Conservation (phyloP, 2,329 filamentous ascomycete genomes). For the Teratosphaeria viscida region DNA sequence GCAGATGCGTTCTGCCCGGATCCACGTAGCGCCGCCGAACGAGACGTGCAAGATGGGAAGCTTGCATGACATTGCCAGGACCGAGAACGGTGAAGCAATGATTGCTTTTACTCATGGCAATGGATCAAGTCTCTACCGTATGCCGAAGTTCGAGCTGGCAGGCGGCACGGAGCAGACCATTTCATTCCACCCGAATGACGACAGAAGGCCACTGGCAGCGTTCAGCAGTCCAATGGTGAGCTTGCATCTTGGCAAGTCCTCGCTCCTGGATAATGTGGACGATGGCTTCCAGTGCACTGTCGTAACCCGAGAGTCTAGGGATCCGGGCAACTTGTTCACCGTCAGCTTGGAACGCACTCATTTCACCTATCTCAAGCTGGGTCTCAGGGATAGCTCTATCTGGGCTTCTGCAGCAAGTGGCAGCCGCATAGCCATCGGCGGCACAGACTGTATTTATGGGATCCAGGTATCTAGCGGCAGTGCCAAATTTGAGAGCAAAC, state of each 20-base stretch:
- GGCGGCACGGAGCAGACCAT: not conserved
- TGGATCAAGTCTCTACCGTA: not conserved
- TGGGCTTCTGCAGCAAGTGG: constrained; percentile 3
- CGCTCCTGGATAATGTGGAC: not conserved
- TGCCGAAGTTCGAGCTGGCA: not conserved
- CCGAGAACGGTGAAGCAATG: not conserved
- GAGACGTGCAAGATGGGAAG: not conserved
- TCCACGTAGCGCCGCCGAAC: constrained; percentile 3
- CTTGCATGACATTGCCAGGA: not conserved
- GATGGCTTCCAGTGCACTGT: not conserved
- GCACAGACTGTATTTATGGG: constrained; percentile 3
- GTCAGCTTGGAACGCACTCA: not conserved
- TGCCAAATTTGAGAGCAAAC: constrained; percentile 17
- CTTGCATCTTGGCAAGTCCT: not conserved
- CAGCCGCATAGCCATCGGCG: constrained; percentile 1
- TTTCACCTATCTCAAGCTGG: not conserved
- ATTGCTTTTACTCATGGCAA: not conserved
- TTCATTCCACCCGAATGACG: not conserved
- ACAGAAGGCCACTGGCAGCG: not conserved
- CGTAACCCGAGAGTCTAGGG: constrained; percentile 1
- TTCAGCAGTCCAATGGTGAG: constrained; percentile 1
- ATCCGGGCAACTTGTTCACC: constrained; percentile 2
- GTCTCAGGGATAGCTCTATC: not conserved
- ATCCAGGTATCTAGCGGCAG: not conserved
- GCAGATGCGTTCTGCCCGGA: constrained; percentile 17